Conservation (phyloP, 495 filamentous ascomycete species). For the Massariosphaeria phaeospora region DNA sequence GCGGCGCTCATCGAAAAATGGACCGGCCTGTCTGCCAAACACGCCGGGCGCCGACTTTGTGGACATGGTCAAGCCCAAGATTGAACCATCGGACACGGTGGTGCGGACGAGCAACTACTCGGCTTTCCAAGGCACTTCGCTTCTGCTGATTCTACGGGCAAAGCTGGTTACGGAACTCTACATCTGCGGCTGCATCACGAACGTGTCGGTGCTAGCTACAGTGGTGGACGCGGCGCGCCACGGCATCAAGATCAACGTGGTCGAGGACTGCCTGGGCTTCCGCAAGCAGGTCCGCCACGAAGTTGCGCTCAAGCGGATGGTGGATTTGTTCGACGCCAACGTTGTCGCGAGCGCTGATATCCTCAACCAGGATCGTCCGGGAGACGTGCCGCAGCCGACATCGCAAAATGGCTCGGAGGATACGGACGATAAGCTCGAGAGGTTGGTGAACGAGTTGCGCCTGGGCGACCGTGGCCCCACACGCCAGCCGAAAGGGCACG, state of each 20-base stretch:
- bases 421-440: constrained; percentile 9
- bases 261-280: constrained; percentile 88
- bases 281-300: constrained; percentile 66
- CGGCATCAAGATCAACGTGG: constrained; percentile 75
- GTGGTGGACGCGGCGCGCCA: constrained; percentile 84
- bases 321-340: constrained; percentile 67
- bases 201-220: constrained; percentile 86
- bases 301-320: constrained; percentile 70
- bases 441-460: constrained; percentile 10
- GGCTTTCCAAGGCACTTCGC: constrained; percentile 67
- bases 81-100: constrained; percentile 54
- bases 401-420: constrained; percentile 4
- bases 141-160: constrained; percentile 66
- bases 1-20: constrained; percentile 36
- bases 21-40: constrained; percentile 56
- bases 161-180: constrained; percentile 87
- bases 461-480: constrained; percentile 6
- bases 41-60: constrained; percentile 66
- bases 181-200: constrained; percentile 83
- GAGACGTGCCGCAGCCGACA: background rate
- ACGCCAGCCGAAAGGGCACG: background rate
- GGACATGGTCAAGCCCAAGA: constrained; percentile 49
- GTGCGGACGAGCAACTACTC: constrained; percentile 84
- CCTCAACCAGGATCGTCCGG: constrained; percentile 38
- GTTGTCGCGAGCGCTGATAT: constrained; percentile 57